These are phyloP conservation scores for Xylaria grammica DNA, from an alignment of 495 filamentous ascomycete species.

Conservation along the genomic window DNA sequence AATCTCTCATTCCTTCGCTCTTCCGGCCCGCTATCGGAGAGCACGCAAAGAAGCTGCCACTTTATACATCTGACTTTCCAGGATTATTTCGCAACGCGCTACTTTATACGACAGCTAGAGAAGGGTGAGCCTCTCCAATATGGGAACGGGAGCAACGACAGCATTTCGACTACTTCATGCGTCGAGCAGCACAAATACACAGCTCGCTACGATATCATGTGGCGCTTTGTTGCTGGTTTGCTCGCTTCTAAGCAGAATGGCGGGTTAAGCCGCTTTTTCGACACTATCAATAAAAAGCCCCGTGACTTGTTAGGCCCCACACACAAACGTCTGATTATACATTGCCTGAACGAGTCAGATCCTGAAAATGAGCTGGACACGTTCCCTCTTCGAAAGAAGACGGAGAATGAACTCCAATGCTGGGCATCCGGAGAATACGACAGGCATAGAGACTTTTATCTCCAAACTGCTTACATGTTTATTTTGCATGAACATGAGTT, in stretches of 20 bases:
- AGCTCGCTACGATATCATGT: constrained; percentile 37
- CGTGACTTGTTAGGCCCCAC: not conserved
- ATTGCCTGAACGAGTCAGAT: not conserved
- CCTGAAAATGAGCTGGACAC: no score
- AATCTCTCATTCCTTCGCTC: not conserved
- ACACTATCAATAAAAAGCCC: not conserved
- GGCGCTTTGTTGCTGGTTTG: constrained; percentile 42
- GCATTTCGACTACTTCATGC: not conserved
- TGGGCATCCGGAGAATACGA: no score
- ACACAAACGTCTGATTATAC: not conserved
- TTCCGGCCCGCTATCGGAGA: not conserved
- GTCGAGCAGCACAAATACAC: constrained; percentile 34
- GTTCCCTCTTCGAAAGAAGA: no score
- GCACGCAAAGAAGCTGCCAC: not conserved
- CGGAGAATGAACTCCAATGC: no score
- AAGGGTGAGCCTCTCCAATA: not conserved
- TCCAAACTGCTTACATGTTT: no score
- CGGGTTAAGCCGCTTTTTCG: not conserved
- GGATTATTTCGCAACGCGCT: no score
- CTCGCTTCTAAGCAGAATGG: constrained; percentile 23
- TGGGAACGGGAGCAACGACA: not conserved
- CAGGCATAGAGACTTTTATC: no score
- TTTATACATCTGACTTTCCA: no score
- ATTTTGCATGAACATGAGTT: no score
- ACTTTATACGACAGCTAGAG: not conserved